These are phyloP conservation scores for Cenchrus fungigraminus DNA, from an alignment of 176 grass and related monocot species.

Conservation along the genomic window DNA sequence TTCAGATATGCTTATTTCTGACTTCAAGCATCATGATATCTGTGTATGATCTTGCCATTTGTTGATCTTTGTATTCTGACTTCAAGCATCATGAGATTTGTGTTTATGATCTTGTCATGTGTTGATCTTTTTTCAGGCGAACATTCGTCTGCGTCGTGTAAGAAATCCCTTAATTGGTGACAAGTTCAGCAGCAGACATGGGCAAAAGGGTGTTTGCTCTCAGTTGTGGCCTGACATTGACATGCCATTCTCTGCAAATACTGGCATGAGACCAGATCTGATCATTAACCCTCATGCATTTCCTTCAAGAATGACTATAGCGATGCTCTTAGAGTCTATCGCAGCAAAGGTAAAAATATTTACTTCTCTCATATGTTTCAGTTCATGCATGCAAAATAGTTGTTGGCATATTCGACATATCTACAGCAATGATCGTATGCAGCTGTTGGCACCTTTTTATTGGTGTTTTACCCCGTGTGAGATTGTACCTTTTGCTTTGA, in stretches of 20 bases:
- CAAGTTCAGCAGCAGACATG: conserved; percentile 98
- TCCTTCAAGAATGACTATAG: conserved; percentile 99
- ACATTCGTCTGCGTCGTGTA: conserved; percentile 74
- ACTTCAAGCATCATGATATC: neutral
- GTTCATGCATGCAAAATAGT: neutral
- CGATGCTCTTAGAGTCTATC: conserved; percentile 97
- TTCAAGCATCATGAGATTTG: neutral
- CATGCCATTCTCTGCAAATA: conserved; percentile 97
- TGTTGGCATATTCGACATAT: conserved; percentile 20
- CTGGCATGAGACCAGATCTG: conserved; percentile 93
- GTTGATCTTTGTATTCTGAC: conserved; percentile 12
- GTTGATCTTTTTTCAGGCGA: conserved; percentile 63
- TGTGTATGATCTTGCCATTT: neutral
- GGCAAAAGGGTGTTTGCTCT: conserved; percentile 97
- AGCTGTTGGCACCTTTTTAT: conserved; percentile 4
- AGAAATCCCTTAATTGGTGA: conserved; percentile 96
- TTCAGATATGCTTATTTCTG: conserved; percentile 2
- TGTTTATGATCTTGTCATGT: neutral
- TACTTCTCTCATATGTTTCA: conserved; percentile 22
- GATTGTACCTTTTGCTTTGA: conserved; percentile 23
- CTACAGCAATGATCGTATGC: neutral
- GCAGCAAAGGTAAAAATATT: conserved; percentile 78
- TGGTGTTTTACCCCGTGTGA: neutral
- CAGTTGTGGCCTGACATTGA: conserved; percentile 97
- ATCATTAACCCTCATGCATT: conserved; percentile 99